Conservation (phyloP, 2,329 filamentous ascomycete species). For the Escovopsis sp. region DNA sequence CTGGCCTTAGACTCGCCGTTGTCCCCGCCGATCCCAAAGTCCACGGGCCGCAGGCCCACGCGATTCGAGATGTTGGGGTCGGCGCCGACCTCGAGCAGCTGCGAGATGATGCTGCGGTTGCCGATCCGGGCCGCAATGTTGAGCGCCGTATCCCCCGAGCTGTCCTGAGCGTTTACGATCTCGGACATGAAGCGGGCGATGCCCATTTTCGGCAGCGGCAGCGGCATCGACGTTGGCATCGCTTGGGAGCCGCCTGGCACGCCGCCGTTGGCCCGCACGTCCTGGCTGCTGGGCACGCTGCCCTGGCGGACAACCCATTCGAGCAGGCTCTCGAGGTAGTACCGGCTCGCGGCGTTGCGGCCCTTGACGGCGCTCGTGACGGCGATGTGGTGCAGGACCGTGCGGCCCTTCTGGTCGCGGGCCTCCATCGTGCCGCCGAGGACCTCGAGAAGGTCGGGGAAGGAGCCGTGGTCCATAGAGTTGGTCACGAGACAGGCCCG, state of each 20-base stretch:
- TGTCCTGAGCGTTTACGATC: constrained; percentile 91
- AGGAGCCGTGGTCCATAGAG: constrained; percentile 79
- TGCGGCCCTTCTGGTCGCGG: constrained; percentile 75
- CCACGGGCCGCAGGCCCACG: constrained; percentile 74
- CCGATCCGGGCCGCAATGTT: constrained; percentile 89
- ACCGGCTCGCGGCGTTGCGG: constrained; percentile 77
- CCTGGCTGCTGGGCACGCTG: constrained; percentile 41
- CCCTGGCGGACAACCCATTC: constrained; percentile 89
- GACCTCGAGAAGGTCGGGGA: constrained; percentile 79
- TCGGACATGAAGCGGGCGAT: constrained; percentile 91
- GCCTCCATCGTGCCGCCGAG: constrained; percentile 83
- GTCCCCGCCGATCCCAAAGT: constrained; percentile 80
- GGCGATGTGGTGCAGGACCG: constrained; percentile 90
- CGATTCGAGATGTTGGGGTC: constrained; percentile 86
- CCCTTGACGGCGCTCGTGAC: constrained; percentile 93
- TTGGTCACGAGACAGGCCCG: constrained; percentile 88
- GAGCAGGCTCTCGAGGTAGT: constrained; percentile 86
- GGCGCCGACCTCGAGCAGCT: constrained; percentile 85
- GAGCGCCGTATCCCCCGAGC: constrained; percentile 83
- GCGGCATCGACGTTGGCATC: no score
- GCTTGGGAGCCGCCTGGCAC: constrained; percentile 25
- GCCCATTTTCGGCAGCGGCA: constrained; percentile 51
- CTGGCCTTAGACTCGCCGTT: constrained; percentile 28
- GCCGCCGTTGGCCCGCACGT: constrained; percentile 17
- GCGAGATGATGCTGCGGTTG: constrained; percentile 90